These are phyloP conservation scores for Pestalotiopsis sp. DNA, from an alignment of 2,329 filamentous ascomycete genomes.

Conservation along the genomic window DNA sequence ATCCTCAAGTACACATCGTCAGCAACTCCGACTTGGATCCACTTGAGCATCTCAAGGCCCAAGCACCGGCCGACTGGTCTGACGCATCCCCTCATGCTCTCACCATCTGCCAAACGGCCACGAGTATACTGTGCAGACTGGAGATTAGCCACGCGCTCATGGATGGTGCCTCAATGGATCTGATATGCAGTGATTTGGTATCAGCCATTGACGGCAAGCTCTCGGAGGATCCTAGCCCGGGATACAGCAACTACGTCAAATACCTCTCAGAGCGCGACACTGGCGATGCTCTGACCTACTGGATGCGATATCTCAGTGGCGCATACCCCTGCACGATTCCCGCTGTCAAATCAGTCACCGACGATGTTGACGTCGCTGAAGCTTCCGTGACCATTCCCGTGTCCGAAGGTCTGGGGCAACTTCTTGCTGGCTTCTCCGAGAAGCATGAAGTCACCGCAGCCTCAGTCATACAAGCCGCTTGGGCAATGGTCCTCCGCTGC, in stretches of 20 bases:
- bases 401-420: background rate
- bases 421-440: background rate
- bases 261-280: slow-evolving; percentile 7
- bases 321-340: slow-evolving; percentile 1
- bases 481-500: slow-evolving; percentile 8
- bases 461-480: slow-evolving; percentile 9
- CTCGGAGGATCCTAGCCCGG: background rate
- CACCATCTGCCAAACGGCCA: slow-evolving; percentile 8
- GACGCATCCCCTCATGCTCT: slow-evolving; percentile 5
- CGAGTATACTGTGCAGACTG: slow-evolving; percentile 7
- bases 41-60: background rate
- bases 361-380: background rate
- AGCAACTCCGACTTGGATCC: background rate
- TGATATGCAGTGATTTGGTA: slow-evolving; percentile 7
- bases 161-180: slow-evolving; percentile 5
- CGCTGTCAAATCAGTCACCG: background rate
- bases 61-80: slow-evolving; percentile 7
- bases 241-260: slow-evolving; percentile 10
- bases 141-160: slow-evolving; percentile 12
- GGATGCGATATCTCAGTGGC: slow-evolving; percentile 11
- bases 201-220: slow-evolving; percentile 9
- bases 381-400: slow-evolving; percentile 5
- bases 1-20: background rate
- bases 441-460: slow-evolving; percentile 5
- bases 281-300: slow-evolving; percentile 1